These are phyloP conservation scores for Aspergillus ibericus DNA, from an alignment of 2,329 filamentous ascomycete genomes.

Conservation along the genomic window DNA sequence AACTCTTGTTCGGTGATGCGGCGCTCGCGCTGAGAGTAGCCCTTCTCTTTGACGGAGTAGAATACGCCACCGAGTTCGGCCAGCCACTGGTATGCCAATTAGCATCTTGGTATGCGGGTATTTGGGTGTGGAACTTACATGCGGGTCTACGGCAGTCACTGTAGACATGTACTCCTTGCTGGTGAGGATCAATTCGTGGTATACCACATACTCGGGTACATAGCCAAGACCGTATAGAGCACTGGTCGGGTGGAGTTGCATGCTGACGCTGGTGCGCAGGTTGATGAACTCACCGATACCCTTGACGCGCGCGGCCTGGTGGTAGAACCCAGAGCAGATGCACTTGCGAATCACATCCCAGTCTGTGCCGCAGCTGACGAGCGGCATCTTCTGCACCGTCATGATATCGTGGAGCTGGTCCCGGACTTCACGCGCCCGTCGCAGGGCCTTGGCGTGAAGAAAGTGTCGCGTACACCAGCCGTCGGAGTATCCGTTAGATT, in stretches of 20 bases:
- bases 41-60: slow-evolving; percentile 96
- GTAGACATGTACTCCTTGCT: slow-evolving; percentile 98
- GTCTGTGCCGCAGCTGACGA: slow-evolving; percentile 89
- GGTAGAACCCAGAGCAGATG: slow-evolving; percentile 97
- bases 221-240: slow-evolving; percentile 91
- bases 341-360: slow-evolving; percentile 96
- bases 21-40: slow-evolving; percentile 83
- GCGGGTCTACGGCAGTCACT: slow-evolving; percentile 91
- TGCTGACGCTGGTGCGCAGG: slow-evolving; percentile 86
- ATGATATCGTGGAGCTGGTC: slow-evolving; percentile 94
- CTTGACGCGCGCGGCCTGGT: slow-evolving; percentile 93
- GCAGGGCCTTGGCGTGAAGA: slow-evolving; percentile 88
- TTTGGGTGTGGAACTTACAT: slow-evolving; percentile 47
- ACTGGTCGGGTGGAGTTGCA: slow-evolving; percentile 91
- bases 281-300: slow-evolving; percentile 98
- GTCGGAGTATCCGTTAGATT: slow-evolving; percentile 83
- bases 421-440: slow-evolving; percentile 88
- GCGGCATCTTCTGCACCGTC: slow-evolving; percentile 84
- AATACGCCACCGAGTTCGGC: slow-evolving; percentile 96
- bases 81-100: slow-evolving; percentile 62
- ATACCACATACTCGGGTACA: slow-evolving; percentile 93
- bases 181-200: slow-evolving; percentile 96
- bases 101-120: background rate
- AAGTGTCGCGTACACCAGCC: slow-evolving; percentile 93
- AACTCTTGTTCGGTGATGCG: slow-evolving; percentile 88